Base-by-base conservation (phyloP, 2,329 filamentous ascomycete species). In the Aspergillus luchuensis region DNA sequence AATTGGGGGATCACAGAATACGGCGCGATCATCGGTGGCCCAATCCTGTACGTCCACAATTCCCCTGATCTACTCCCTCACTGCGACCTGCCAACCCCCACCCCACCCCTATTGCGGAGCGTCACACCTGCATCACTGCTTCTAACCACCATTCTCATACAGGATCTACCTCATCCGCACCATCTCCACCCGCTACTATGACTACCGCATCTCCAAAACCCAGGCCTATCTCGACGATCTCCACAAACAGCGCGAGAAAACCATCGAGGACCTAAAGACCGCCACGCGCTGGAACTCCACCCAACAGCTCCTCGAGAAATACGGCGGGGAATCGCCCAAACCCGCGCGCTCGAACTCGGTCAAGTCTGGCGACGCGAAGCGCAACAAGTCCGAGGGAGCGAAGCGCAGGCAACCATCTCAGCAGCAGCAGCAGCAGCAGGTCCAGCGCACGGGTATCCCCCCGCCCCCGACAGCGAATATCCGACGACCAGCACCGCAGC, bases 201-300 rank as follows among this genome's bases (percentile, higher is more conserved):
- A 89, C 68, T 96, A 91, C 74, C 91, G 92, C 63, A 89, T 95
- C 69, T 85, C 89, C 21, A 86, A 82, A 15, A 83, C 91, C 10
- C 86, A 89, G 66, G 76, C 82, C 41, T 85, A 89, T 43, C 83
- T 98, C 30, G 89, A 94, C 68, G 85, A 85, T 19, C 84, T 93
- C 38, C 87, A 93, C 70, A 86, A 87, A 57, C 91, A 97, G 76
- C 88, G 94, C 57, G 87, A 91, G 61, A 87, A 87, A 69, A 97
- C 93, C 2, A 98, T 99, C 66, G 90, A 96, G 74, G 93, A 93
- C 78, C 86, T 99, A 64, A 99, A 99, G 78, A 88, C 90, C 60
- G 93, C 93, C 25, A 99, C 95, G 36, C 97, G 91, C 76, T 99
- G 97, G 79, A 91, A 98, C 77, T 95, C 93, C 33, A 99, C 95